Conservation (phyloP, 805 yeast genomes). For the Torulaspora gathmanii region DNA sequence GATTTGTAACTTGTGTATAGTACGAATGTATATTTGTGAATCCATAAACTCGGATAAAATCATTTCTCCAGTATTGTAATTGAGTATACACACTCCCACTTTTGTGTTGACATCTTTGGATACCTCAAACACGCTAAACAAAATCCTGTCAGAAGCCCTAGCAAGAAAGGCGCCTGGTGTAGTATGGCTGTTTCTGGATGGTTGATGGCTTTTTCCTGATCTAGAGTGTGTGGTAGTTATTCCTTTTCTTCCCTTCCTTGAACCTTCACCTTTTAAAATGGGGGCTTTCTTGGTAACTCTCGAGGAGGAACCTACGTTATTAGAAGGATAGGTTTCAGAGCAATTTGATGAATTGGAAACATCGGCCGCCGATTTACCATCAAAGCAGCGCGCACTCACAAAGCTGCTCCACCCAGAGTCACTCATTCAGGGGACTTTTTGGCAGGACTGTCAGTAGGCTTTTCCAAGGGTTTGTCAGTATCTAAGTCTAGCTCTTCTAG, state of each 20-base stretch:
- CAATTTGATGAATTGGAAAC: not conserved
- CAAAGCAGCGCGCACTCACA: slow-evolving; percentile 13
- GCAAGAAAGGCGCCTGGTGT: not conserved
- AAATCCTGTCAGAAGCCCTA: slow-evolving; percentile 13
- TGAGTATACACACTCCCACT: slow-evolving; percentile 41
- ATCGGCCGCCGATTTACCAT: slow-evolving; percentile 11
- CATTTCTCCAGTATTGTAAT: slow-evolving; percentile 39
- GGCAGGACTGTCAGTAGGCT: not conserved
- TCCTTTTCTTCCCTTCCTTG: slow-evolving; percentile 2
- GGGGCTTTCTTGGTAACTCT: not conserved
- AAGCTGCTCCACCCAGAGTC: slow-evolving; percentile 17
- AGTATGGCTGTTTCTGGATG: not conserved
- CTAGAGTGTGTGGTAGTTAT: not conserved
- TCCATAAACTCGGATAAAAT: slow-evolving; percentile 39
- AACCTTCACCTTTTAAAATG: not conserved
- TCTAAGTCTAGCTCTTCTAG: slow-evolving; percentile 15
- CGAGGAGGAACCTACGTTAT: no score
- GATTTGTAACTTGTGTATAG: slow-evolving; percentile 40
- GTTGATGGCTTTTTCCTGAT: not conserved
- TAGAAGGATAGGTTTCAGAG: not conserved
- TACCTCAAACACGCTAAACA: slow-evolving; percentile 32
- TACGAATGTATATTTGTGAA: slow-evolving; percentile 43
- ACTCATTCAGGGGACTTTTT: slow-evolving; percentile 10
- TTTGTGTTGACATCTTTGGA: slow-evolving; percentile 25
- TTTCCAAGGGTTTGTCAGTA: not conserved